phyloP scores from a whole-genome alignment of 169 alveolate species.

The Plasmodium malariae region DNA sequence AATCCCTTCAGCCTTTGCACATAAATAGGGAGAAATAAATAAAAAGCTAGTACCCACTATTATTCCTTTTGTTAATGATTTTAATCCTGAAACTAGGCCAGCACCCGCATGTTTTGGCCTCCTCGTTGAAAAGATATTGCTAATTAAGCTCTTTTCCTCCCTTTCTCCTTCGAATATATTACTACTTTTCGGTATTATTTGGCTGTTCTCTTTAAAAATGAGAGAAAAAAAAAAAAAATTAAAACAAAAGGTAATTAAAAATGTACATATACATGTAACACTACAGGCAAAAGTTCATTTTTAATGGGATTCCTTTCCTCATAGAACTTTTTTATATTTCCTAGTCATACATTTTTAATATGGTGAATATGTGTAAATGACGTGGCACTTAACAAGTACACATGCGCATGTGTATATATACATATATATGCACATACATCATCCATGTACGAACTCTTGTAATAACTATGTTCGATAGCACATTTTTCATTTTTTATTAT shows the following conservation, averaged over 20 bases:
- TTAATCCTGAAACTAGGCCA: conserved; percentile 90
- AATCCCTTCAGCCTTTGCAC: conserved; percentile 91
- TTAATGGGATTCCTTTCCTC: too few relatives aligned
- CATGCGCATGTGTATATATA: not conserved
- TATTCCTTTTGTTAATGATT: conserved; percentile 92
- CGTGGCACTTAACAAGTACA: too few relatives aligned
- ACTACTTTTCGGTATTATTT: conserved; percentile 38
- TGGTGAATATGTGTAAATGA: too few relatives aligned
- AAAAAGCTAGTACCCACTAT: conserved; percentile 92
- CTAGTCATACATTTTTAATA: too few relatives aligned
- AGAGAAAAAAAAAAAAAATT: not conserved
- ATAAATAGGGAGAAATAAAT: conserved; percentile 91
- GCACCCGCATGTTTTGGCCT: conserved; percentile 89
- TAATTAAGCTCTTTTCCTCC: conserved; percentile 74
- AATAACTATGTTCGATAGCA: too few relatives aligned
- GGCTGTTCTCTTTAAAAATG: conserved; percentile 27
- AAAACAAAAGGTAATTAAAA: not conserved
- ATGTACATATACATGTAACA: not conserved
- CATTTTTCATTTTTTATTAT: not conserved
- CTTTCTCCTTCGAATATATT: conserved; percentile 14
- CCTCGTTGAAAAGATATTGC: conserved; percentile 86
- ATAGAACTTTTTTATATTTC: too few relatives aligned
- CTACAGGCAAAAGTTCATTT: too few relatives aligned
- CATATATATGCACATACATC: not conserved
- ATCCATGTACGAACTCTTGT: too few relatives aligned